Evolutionary conservation across 257 asterid genomes (phyloP).

Genomic region (Solanum bulbocastanum): DNA sequence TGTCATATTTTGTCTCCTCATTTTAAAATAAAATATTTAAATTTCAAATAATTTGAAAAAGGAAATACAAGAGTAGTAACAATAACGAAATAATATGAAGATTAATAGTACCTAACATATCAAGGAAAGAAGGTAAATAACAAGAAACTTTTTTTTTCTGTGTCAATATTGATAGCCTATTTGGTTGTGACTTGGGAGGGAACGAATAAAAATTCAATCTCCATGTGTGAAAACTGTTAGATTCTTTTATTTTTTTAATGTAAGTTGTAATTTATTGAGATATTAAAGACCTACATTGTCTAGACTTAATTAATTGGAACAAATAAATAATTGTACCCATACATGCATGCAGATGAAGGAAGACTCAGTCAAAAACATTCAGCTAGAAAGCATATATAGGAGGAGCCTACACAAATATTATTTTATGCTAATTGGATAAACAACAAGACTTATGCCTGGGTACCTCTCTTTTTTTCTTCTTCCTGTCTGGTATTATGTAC

Average conservation of each 20-base stretch:
- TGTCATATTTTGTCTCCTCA: background rate
- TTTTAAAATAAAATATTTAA: too few species aligned
- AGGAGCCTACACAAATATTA: background rate
- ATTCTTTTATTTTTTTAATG: too few species aligned
- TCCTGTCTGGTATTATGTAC: too few species aligned
- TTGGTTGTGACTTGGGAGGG: background rate
- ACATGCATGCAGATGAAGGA: background rate
- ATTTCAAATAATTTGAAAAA: too few species aligned
- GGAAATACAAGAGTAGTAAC: fast-evolving
- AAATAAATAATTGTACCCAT: background rate
- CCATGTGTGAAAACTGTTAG: background rate
- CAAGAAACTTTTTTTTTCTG: background rate
- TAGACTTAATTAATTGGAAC: background rate
- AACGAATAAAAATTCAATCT: background rate
- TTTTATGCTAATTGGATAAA: background rate
- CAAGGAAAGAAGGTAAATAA: background rate
- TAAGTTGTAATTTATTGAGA: background rate
- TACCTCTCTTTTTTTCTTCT: too few species aligned
- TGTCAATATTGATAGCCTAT: background rate
- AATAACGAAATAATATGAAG: background rate
- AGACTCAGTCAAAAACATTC: background rate
- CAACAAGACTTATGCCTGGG: background rate
- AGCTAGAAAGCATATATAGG: background rate
- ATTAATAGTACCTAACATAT: background rate
- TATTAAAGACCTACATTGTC: background rate